Percentiles rank a stretch among this genome's conserved stretches.
These are phyloP conservation scores for Lunasporangiospora selenospora DNA, from an alignment of 192 early-diverging fungal species.

Conservation along the genomic window DNA sequence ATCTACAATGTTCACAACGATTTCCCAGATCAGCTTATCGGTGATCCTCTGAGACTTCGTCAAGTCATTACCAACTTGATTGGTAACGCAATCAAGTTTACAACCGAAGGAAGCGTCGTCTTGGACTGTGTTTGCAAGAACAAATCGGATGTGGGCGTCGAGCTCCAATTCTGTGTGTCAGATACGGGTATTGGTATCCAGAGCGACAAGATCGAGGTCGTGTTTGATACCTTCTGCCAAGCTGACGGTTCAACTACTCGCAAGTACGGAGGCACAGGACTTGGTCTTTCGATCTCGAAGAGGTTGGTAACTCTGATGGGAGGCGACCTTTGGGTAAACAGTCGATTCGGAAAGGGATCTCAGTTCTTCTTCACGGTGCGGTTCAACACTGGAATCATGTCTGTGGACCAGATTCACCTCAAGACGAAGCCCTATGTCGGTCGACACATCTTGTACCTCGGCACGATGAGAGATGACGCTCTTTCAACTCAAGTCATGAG, in stretches of 20 bases:
- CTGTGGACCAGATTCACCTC: conserved; percentile 48
- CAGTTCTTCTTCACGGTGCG: conserved; percentile 80
- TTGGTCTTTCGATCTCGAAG: conserved; percentile 86
- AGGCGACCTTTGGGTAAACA: conserved; percentile 81
- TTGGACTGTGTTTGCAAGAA: conserved; percentile 57
- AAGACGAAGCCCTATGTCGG: conserved; percentile 65
- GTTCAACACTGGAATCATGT: conserved; percentile 51
- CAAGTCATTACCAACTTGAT: conserved; percentile 87
- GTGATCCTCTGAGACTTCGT: conserved; percentile 75
- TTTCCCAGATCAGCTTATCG: conserved; percentile 74
- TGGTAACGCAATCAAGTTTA: conserved; percentile 90
- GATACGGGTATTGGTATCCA: conserved; percentile 90
- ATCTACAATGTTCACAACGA: conserved; percentile 71
- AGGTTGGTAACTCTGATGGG: conserved; percentile 79
- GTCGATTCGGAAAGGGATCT: conserved; percentile 73
- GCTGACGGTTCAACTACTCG: conserved; percentile 84
- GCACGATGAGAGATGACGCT: conserved; percentile 56
- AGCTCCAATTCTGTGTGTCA: conserved; percentile 70
- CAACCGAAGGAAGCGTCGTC: conserved; percentile 72
- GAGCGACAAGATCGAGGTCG: conserved; percentile 73
- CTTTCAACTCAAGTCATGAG: conserved; percentile 42
- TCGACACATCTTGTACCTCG: conserved; percentile 72
- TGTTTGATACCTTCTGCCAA: conserved; percentile 87
- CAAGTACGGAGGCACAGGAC: conserved; percentile 86
- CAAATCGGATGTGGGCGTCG: conserved; percentile 50